Conservation (phyloP, 495 filamentous ascomycete genomes). For the Penicillium cinerascens region DNA sequence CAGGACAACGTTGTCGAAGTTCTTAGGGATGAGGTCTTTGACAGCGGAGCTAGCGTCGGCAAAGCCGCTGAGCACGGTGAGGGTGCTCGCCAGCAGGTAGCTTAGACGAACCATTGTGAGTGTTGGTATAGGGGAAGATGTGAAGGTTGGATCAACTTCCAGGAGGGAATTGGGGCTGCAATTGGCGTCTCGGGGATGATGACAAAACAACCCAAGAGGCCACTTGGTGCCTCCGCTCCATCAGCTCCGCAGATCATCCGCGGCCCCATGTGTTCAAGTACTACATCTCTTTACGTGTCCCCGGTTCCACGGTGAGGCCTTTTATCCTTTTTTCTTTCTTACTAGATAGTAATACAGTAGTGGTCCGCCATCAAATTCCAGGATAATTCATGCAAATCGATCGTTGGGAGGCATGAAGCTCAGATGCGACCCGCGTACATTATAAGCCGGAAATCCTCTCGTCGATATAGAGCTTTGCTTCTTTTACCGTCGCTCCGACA, state of each 20-base stretch:
- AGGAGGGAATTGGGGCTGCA: neutral
- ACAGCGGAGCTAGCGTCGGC: conserved; percentile 54
- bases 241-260: conserved; percentile 3
- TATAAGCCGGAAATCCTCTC: conserved; percentile 14
- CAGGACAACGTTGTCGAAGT: conserved; percentile 87
- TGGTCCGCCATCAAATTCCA: conserved; percentile 7
- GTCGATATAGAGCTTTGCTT: conserved; percentile 18
- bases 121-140: neutral
- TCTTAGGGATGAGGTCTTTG: conserved; percentile 78
- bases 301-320: conserved; percentile 1
- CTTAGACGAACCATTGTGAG: conserved; percentile 45
- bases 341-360: conserved; percentile 31
- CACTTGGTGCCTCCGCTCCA: conserved; percentile 2
- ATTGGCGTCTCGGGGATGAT: neutral
- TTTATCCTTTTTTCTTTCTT: conserved; percentile 13
- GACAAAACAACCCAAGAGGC: conserved; percentile 9
- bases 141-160: neutral
- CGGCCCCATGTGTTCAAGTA: neutral
- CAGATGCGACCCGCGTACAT: conserved; percentile 6
- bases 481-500: conserved; percentile 49
- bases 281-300: neutral
- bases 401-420: conserved; percentile 2
- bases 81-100: conserved; percentile 41
- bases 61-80: conserved; percentile 41
- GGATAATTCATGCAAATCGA: conserved; percentile 6